Evolutionary conservation across 1,284 basidiomycete species (phyloP).

Genomic region (Leccinum subfulvum): DNA sequence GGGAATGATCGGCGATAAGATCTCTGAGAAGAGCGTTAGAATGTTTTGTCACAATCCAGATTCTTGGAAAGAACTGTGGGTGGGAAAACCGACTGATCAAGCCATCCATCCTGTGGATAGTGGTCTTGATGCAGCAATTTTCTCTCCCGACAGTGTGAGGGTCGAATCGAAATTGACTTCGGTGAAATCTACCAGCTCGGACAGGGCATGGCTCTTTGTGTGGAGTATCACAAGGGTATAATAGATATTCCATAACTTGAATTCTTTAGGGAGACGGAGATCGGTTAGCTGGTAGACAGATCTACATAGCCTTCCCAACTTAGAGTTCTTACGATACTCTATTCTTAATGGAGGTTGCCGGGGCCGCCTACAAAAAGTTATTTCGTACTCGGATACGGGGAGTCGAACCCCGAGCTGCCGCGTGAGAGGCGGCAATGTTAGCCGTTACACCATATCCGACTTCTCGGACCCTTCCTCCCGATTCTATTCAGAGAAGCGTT

Average conservation of each 20-base stretch:
- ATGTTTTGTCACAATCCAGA: slow-evolving; percentile 24
- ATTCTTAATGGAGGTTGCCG: too few species aligned
- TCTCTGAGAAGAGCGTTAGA: slow-evolving; percentile 4
- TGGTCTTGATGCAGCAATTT: slow-evolving; percentile 7
- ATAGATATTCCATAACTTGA: not conserved
- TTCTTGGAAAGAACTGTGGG: slow-evolving; percentile 25
- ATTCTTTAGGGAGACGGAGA: too few species aligned
- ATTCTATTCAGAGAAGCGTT: not conserved
- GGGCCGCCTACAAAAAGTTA: too few species aligned
- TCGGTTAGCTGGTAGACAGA: too few species aligned
- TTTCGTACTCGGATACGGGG: slow-evolving; percentile 47
- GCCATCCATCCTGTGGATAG: not conserved
- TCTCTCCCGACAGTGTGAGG: slow-evolving; percentile 10
- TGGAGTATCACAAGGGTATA: slow-evolving; percentile 22
- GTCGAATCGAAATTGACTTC: slow-evolving; percentile 4
- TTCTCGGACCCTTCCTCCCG: not conserved
- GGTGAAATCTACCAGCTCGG: not conserved
- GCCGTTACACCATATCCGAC: slow-evolving; percentile 69
- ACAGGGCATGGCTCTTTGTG: slow-evolving; percentile 6
- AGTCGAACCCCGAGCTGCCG: slow-evolving; percentile 62
- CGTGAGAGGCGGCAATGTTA: slow-evolving; percentile 73
- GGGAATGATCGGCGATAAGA: slow-evolving; percentile 2
- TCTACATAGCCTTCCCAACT: too few species aligned
- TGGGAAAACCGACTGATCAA: slow-evolving; percentile 4
- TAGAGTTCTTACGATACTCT: too few species aligned